Conservation (phyloP, 1,284 basidiomycete species). For the Peniophora sp. region DNA sequence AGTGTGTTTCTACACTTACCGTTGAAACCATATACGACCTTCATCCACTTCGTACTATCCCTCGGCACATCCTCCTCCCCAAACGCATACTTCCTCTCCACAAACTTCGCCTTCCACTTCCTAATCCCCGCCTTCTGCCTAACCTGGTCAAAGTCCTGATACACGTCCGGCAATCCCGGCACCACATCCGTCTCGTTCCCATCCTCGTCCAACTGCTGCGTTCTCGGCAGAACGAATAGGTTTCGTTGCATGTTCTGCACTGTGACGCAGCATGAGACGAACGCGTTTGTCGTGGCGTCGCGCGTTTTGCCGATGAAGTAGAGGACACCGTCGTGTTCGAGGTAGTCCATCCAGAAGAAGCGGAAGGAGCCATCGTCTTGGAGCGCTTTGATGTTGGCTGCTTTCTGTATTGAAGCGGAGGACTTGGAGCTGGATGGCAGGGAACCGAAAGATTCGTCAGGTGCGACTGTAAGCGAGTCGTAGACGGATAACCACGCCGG, state of each 20-base stretch:
- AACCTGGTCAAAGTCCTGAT: slow-evolving; percentile 79
- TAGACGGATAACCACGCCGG: slow-evolving; percentile 75
- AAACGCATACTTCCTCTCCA: slow-evolving; percentile 90
- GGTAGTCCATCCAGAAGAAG: slow-evolving; percentile 92
- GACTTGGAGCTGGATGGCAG: slow-evolving; percentile 28
- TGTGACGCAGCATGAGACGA: slow-evolving; percentile 85
- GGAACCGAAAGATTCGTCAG: slow-evolving; percentile 47
- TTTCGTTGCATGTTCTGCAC: slow-evolving; percentile 87
- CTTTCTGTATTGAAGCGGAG: slow-evolving; percentile 22
- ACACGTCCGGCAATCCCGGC: slow-evolving; percentile 65
- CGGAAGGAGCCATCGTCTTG: slow-evolving; percentile 79
- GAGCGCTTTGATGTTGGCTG: slow-evolving; percentile 46
- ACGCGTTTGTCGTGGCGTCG: slow-evolving; percentile 60
- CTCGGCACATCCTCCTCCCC: slow-evolving; percentile 80
- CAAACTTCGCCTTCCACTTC: slow-evolving; percentile 75
- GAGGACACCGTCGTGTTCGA: slow-evolving; percentile 73
- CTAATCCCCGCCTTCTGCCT: slow-evolving; percentile 73
- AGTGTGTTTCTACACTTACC: slow-evolving; percentile 30
- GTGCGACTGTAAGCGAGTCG: slow-evolving; percentile 54
- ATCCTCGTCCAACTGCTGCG: slow-evolving; percentile 53
- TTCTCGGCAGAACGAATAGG: slow-evolving; percentile 86
- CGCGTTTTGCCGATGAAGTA: slow-evolving; percentile 87
- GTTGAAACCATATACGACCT: slow-evolving; percentile 83
- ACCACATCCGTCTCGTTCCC: slow-evolving; percentile 72
- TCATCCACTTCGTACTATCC: slow-evolving; percentile 83